Base-by-base conservation (phyloP, 192 early-diverging fungal genomes). In the Backusella tarrabulga region DNA sequence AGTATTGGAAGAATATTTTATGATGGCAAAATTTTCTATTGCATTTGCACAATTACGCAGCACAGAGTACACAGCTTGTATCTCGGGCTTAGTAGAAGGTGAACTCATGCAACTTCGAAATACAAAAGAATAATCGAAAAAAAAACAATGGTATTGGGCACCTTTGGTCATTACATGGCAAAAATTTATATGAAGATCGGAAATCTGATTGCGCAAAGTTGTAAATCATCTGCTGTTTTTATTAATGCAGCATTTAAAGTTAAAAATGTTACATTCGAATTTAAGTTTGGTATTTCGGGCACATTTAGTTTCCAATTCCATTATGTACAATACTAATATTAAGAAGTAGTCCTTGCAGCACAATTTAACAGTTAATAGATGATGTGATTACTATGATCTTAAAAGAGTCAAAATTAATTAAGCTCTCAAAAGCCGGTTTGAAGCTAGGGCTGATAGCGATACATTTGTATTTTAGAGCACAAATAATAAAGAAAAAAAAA, bases 131-230 rank as follows among this genome's bases (percentile, higher is more conserved):
- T 82, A 85, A 35, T 14, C 7, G 1, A 36, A 60, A 34, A 75
- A 40, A 21, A 36, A 52, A 71, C 1, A 63, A 63, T n/a, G 71
- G 1, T 32, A 32, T 32, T 83, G 77, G 81, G 80, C 17, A 86
- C 91, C 2, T 95, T 99, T 78, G 90, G 92, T 40, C 95, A 98
- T 84, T 99, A 99, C 77, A 85, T 99, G 85, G 89, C 97, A 76
- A 97, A 98, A 83, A 95, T 92, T 1, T 99, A 97, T 73, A 86
- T 97, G 83, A 99, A 99, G 81, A 99, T 96, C 0, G 97, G 94
- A n/a, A 92, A 90, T 77, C 83, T 98, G 79, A 96, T 99, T 54
- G 95, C 95, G 35, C 95, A 97, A 76, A 95, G 93, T 80, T 96
- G 95, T 80, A 87, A 90, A 21, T 92, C 93, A 3, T 90, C 95